Base-by-base conservation (phyloP, 2,329 filamentous ascomycete genomes). In the Cadophora sp. region DNA sequence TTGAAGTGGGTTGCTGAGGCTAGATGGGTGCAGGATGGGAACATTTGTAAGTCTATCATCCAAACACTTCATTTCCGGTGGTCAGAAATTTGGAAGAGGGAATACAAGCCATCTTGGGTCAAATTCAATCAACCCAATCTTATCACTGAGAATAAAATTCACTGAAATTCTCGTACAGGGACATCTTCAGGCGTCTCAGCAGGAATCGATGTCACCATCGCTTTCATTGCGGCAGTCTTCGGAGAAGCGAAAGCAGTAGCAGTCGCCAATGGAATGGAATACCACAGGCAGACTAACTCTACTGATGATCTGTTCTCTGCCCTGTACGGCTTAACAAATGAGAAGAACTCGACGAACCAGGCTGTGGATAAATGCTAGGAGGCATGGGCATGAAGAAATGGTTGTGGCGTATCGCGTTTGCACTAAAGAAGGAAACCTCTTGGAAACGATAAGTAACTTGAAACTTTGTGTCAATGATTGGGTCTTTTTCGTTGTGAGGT, bases 301-400 rank as follows among this genome's bases (percentile, higher is more conserved):
- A 61, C 24, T 8, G 55, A 59, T 26, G 70, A 72, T 62, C 68
- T 67, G 9, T 72, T 68, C 64, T 60, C 70, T 11, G 51, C 5
- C 22, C 16, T 68, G 43, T 66, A 72, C 55, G 64, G 66, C 43
- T 40, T 70, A 48, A 66, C 50, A 9, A 56, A 66, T 68, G 67
- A 22, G 40, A 67, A 65, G 29, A 64, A 67, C 56, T 59, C 55
- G n/a, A 59, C 55, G 55, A 59, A 59, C 31, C 29, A 37, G 31
- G 55, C n/a, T 24, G 29, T 59, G 55, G 55, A 40, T 34, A 59
- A 24, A 6, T 59, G 55, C 55, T 59, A 40, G 19, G 8, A 8
- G 22, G 6, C 8, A 5, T 9, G 43, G 43, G 43, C 40, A 14
- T 43, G 2, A 48, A 22, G 19, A n/a, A 48, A 8, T 4, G 19